A percentile compares a stretch with the other conserved stretches of the same genome.
Conservation (phyloP, 163 green algal genomes). For the Smithsoniella earleae region DNA sequence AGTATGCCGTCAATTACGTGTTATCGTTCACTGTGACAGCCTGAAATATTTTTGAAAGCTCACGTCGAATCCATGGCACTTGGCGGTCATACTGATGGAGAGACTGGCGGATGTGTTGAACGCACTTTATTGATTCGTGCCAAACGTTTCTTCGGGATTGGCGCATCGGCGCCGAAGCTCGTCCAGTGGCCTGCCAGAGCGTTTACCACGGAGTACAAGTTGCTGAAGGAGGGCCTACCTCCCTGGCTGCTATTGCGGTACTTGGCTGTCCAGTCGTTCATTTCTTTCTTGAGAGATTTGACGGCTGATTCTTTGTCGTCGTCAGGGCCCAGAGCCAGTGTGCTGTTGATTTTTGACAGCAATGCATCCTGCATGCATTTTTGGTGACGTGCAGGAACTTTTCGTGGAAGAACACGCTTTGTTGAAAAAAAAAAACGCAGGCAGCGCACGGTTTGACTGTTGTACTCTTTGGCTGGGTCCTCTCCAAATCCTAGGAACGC, state of each 20-base stretch:
- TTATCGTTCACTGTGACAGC: not conserved
- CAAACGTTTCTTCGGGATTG: conserved; percentile 88
- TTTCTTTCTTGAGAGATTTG: conserved; percentile 56
- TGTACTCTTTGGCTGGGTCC: conserved; percentile 35
- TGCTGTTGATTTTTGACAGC: conserved; percentile 47
- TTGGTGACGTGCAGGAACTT: not conserved
- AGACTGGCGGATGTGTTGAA: not conserved
- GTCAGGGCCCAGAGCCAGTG: conserved; percentile 50
- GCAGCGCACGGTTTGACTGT: conserved; percentile 39
- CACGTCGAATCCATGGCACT: not conserved
- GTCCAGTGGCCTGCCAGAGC: conserved; percentile 93
- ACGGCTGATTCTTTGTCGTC: conserved; percentile 50
- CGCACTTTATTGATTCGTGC: conserved; percentile 78
- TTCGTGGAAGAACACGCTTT: conserved; percentile 4
- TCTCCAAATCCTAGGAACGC: conserved; percentile 54
- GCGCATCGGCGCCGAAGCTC: conserved; percentile 80
- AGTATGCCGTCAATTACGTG: no score
- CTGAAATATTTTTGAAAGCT: not conserved
- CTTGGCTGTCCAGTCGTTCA: conserved; percentile 74
- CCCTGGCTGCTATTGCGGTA: conserved; percentile 46
- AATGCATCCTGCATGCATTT: conserved; percentile 41
- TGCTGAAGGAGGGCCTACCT: conserved; percentile 46
- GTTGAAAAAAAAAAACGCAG: not conserved
- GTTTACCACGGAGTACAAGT: conserved; percentile 93
- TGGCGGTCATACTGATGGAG: no score